Percentiles rank a stretch among this genome's conserved stretches.
phyloP scores from a whole-genome alignment of 768 basidiomycete genomes.

The Heimioporus sp. region DNA sequence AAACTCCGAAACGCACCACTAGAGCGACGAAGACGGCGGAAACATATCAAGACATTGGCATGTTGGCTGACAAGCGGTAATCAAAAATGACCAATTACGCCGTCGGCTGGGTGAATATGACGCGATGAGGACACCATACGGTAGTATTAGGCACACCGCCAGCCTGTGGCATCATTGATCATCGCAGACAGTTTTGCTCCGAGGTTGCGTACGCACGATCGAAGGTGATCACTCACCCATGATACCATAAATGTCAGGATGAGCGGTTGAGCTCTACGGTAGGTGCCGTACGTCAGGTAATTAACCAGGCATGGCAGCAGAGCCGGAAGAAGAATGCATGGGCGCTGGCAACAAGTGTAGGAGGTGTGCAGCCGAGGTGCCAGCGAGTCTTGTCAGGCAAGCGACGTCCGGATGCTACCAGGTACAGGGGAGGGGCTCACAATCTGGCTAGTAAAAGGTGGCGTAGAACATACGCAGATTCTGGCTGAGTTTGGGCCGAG shows the following conservation, averaged over 20 bases:
- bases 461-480: not conserved
- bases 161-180: too few relatives aligned
- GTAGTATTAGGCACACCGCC: too few relatives aligned
- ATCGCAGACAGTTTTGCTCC: too few relatives aligned
- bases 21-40: not conserved
- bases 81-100: not conserved
- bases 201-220: too few relatives aligned
- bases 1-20: not conserved
- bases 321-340: not conserved
- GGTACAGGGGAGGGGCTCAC: constrained; percentile 1
- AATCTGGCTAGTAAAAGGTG: not conserved
- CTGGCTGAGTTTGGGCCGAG: not conserved
- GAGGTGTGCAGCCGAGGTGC: not conserved
- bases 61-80: not conserved
- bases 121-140: not conserved
- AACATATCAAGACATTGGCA: not conserved
- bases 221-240: too few relatives aligned
- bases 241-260: too few relatives aligned
- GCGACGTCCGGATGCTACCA: constrained; percentile 11
- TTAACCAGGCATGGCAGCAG: too few relatives aligned
- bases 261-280: too few relatives aligned
- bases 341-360: not conserved
- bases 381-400: constrained; percentile 5
- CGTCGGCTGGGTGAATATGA: not conserved
- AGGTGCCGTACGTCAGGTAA: too few relatives aligned